Base-by-base conservation (phyloP, 768 basidiomycete genomes). In the Mycena haematopus region DNA sequence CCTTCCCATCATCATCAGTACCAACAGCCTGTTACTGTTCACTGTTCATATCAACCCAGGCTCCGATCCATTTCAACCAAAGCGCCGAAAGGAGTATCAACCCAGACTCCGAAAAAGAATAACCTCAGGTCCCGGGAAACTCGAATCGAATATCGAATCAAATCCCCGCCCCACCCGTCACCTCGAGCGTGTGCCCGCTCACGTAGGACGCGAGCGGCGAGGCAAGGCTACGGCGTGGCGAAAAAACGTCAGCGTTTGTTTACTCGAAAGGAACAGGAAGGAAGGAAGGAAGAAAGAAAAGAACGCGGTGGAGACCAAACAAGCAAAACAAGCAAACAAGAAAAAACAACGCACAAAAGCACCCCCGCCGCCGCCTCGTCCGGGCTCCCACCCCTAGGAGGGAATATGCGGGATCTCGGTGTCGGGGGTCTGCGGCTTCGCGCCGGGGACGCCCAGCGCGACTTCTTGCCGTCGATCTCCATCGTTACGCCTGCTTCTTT, bases 401-500 rank as follows among this genome's bases (percentile, higher is more conserved):
- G 94, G 89, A 72, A 82, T 84, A 22, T 70, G 65, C 14, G 75
- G 78, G 65, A 45, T 10, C 44, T 5, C 44, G 44, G 8, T 10
- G 6, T 21, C 22, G 21, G 21, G 21, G 7, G 21, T 71, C 0
- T 80, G 76, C 46, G 77, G 73, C 57, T 75, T 79, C 3, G 80
- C 84, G 17, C 80, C 80, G 3, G 93, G 93, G 60, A 95, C 86
- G 61, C 93, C 93, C 10, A 95, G 80, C 9, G 90, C 86, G 63
- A 95, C 90, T 72, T 88, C 82, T 93, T 90, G 5, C 93, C 93
- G 64, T 86, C 86, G 52, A 94, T 88, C 72, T 89, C 87, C 72
- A 95, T 92, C 49, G 81, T 80, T 54, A 73, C 88, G 45, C 93
- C 93, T 2, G 79, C 82, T 69, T 93, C 93, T 75, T 95, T 95